Evolutionary conservation across 2,329 filamentous ascomycete species (phyloP).

Genomic region (Exophiala oligosperma): DNA sequence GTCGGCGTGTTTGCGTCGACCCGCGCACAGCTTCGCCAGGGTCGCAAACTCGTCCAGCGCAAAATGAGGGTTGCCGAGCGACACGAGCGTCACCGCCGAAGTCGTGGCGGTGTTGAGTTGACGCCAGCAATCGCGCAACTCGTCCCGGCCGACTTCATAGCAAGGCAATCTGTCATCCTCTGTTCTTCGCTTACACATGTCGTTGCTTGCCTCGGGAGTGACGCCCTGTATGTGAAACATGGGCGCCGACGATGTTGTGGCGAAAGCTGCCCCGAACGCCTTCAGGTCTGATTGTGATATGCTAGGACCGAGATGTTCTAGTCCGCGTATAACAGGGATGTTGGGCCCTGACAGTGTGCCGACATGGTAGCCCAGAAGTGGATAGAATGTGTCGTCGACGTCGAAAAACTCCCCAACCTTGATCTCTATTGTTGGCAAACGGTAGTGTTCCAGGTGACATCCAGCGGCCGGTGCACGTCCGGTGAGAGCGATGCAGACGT

Average conservation of each 20-base stretch:
- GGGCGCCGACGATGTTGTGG: conserved; percentile 42
- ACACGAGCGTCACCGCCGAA: conserved; percentile 38
- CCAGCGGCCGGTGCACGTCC: conserved; percentile 37
- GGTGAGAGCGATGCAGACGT: conserved; percentile 46
- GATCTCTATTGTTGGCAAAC: conserved; percentile 18
- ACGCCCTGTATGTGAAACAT: conserved; percentile 48
- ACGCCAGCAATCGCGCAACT: conserved; percentile 18
- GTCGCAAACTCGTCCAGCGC: conserved; percentile 39
- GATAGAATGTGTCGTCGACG: conserved; percentile 40
- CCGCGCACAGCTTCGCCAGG: conserved; percentile 35
- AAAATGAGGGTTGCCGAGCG: conserved; percentile 50
- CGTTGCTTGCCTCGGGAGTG: conserved; percentile 38
- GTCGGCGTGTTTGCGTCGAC: conserved; percentile 28
- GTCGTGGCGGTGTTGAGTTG: conserved; percentile 26
- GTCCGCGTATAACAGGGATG: conserved; percentile 40
- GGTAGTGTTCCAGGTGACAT: conserved; percentile 31
- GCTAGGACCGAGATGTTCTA: conserved; percentile 31
- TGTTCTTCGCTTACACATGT: no score
- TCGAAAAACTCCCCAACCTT: background rate
- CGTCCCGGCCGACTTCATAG: conserved; percentile 10
- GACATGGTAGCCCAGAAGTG: conserved; percentile 41
- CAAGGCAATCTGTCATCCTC: background rate
- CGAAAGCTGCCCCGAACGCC: conserved; percentile 48
- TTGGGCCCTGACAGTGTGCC: conserved; percentile 33
- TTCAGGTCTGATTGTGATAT: conserved; percentile 42